Conservation (phyloP, 2,329 filamentous ascomycete species). For the Cercospora nicotianae region DNA sequence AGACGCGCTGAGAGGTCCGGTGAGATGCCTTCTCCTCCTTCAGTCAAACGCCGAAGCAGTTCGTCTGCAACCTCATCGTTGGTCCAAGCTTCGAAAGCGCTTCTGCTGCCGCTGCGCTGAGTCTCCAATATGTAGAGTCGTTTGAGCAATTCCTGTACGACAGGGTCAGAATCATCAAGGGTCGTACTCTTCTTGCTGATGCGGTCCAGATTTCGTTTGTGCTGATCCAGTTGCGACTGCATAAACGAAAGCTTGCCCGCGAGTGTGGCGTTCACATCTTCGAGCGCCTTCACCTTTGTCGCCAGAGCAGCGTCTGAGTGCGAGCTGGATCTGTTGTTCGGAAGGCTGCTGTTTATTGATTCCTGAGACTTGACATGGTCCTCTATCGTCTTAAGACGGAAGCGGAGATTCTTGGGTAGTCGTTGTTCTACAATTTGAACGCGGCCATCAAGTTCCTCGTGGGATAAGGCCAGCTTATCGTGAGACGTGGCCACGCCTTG, state of each 20-base stretch:
- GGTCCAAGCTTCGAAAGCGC: neutral
- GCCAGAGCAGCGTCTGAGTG: neutral
- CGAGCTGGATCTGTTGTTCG: neutral
- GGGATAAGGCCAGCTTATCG: neutral
- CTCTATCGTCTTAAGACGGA: constrained; percentile 8
- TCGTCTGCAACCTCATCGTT: constrained; percentile 1
- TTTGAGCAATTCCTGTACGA: neutral
- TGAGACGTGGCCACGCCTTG: neutral
- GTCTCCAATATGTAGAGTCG: neutral
- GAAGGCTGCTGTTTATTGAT: neutral
- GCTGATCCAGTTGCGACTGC: neutral
- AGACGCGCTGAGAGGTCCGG: neutral
- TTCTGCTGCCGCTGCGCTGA: neutral
- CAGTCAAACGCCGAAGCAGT: constrained; percentile 2
- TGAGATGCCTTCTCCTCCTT: neutral
- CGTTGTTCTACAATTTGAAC: constrained; percentile 9
- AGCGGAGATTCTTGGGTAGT: constrained; percentile 10
- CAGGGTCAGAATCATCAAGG: neutral
- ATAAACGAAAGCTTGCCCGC: constrained; percentile 1
- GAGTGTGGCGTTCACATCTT: neutral
- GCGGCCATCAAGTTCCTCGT: constrained; percentile 2
- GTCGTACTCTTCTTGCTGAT: neutral
- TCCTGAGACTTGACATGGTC: constrained; percentile 8
- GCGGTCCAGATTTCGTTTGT: neutral
- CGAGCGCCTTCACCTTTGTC: constrained; percentile 1